These are phyloP conservation scores for Aspergillus candidus DNA, from an alignment of 2,329 filamentous ascomycete species.

Conservation along the genomic window DNA sequence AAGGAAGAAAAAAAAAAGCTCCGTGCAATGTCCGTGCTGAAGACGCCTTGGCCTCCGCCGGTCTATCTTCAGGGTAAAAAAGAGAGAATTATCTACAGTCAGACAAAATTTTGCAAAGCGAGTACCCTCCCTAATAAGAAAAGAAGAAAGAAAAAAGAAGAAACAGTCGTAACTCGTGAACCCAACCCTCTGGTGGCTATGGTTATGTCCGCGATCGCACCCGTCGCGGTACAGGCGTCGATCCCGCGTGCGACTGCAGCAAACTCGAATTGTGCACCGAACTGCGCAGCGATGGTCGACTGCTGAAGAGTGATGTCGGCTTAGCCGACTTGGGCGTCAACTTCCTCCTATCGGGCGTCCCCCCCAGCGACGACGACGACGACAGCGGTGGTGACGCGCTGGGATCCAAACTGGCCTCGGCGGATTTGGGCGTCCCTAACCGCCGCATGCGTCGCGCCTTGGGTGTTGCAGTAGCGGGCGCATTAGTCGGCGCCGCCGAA, in stretches of 20 bases:
- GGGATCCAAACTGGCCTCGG: slow-evolving; percentile 6
- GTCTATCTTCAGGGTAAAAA: not conserved
- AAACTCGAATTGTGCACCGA: slow-evolving; percentile 24
- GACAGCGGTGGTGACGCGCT: slow-evolving; percentile 10
- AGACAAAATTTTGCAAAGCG: too few relatives aligned
- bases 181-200: too few relatives aligned
- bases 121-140: not conserved
- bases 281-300: not conserved
- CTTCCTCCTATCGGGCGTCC: slow-evolving; percentile 29
- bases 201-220: slow-evolving; percentile 21
- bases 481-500: slow-evolving; percentile 16
- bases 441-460: slow-evolving; percentile 28
- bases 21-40: too few relatives aligned
- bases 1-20: too few relatives aligned
- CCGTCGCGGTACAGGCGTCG: slow-evolving; percentile 30
- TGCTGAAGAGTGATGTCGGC: slow-evolving; percentile 11
- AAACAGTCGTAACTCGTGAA: slow-evolving; percentile 11
- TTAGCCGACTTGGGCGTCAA: slow-evolving; percentile 30
- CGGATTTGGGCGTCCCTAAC: slow-evolving; percentile 21
- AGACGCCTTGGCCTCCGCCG: too few relatives aligned
- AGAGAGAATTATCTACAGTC: not conserved
- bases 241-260: slow-evolving; percentile 30
- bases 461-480: slow-evolving; percentile 20
- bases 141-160: slow-evolving; percentile 6
- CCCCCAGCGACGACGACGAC: slow-evolving; percentile 14